phyloP scores from a whole-genome alignment of 2,329 filamentous ascomycete genomes.

The Ophiostoma ips region DNA sequence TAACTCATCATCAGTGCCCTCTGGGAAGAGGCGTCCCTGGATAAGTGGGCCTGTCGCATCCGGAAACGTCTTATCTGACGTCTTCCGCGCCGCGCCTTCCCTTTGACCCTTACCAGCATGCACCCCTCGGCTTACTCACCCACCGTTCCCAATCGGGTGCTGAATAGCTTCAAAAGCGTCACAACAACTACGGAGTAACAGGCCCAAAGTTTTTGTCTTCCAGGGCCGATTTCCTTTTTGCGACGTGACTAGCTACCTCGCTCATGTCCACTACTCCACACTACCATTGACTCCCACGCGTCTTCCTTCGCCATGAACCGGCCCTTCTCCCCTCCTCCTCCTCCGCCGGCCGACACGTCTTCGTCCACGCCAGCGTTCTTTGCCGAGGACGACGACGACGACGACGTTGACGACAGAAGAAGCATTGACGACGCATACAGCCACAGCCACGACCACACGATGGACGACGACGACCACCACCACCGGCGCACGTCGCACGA shows the following conservation, averaged over 20 bases:
- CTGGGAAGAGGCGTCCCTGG: too few relatives aligned
- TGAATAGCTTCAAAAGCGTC: slow-evolving; percentile 10
- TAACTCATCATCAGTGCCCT: too few relatives aligned
- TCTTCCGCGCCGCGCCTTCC: background rate
- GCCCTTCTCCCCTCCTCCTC: slow-evolving; percentile 3
- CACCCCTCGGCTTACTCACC: background rate
- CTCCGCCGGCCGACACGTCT: slow-evolving; percentile 6
- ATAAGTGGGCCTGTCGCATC: too few relatives aligned
- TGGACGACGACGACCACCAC: background rate
- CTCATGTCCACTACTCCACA: background rate
- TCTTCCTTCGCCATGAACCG: slow-evolving; percentile 4
- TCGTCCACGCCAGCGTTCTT: slow-evolving; percentile 6
- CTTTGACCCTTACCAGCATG: background rate
- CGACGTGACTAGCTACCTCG: too few relatives aligned
- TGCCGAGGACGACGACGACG: slow-evolving; percentile 7
- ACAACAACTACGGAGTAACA: background rate
- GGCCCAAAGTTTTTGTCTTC: too few relatives aligned
- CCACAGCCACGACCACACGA: background rate
- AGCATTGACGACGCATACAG: background rate
- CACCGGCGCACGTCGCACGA: slow-evolving; percentile 31
- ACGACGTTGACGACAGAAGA: background rate
- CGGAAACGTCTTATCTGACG: too few relatives aligned
- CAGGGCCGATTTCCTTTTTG: too few relatives aligned
- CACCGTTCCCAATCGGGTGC: slow-evolving; percentile 9
- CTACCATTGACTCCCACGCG: too few relatives aligned